phyloP scores from a whole-genome alignment of 177 flowering plant species.

The Telopea speciosissima region DNA sequence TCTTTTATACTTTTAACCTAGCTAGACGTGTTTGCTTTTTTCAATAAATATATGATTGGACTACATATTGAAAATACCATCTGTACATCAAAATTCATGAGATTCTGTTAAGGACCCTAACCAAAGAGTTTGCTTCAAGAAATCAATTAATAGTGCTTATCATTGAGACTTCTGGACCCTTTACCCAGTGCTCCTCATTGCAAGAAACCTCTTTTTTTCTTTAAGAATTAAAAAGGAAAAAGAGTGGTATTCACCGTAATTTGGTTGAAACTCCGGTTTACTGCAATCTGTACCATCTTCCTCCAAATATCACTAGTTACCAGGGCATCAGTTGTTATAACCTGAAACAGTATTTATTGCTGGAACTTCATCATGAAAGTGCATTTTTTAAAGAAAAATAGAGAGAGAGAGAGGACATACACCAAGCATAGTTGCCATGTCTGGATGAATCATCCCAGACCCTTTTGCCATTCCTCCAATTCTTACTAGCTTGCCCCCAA shows the following conservation, averaged over 20 bases:
- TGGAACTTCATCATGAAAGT: constrained; percentile 7
- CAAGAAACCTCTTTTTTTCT: no score
- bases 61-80: no score
- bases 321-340: constrained; percentile 85
- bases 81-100: no score
- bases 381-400: not conserved
- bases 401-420: constrained; percentile 38
- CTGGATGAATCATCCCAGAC: constrained; percentile 99
- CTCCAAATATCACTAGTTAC: constrained; percentile 84
- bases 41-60: no score
- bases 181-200: no score
- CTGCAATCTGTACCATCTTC: constrained; percentile 79
- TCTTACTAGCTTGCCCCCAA: constrained; percentile 59
- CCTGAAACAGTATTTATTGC: constrained; percentile 38
- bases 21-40: no score
- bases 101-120: no score
- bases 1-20: no score
- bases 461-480: constrained; percentile 99
- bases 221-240: not conserved
- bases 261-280: constrained; percentile 92
- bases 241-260: constrained; percentile 61
- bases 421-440: constrained; percentile 99
- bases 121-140: no score
- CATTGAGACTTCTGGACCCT: no score
- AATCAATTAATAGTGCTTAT: no score